phyloP scores from a whole-genome alignment of 257 asterid genomes.

The Gentiana straminea region DNA sequence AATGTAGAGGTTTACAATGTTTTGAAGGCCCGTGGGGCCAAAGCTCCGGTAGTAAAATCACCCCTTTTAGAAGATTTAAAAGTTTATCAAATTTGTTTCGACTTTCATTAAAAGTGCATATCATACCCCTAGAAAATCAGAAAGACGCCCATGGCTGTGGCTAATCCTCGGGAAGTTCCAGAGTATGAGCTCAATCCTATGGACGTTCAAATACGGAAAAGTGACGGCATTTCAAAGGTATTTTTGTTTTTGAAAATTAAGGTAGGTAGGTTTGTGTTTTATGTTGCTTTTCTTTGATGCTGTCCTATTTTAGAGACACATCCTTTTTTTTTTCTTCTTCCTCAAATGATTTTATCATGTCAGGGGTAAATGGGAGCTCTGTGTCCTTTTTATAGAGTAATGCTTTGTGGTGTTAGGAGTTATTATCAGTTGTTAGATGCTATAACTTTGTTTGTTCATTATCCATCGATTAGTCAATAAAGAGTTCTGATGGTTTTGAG shows the following conservation, averaged over 20 bases:
- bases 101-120: constrained; percentile 16
- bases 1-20: constrained; percentile 64
- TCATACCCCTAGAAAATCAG: constrained; percentile 71
- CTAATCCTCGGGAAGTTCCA: constrained; percentile 96
- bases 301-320: no score
- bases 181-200: constrained; percentile 93
- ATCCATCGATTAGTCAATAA: no score
- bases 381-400: no score
- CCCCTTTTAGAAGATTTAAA: not conserved
- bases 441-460: no score
- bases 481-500: no score
- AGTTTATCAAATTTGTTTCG: constrained; percentile 9
- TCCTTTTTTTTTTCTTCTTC: no score
- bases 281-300: no score
- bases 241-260: not conserved
- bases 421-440: no score
- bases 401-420: no score
- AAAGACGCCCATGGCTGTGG: constrained; percentile 90
- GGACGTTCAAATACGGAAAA: constrained; percentile 81
- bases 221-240: constrained; percentile 93
- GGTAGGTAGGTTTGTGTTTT: no score
- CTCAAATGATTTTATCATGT: no score
- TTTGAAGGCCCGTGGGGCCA: constrained; percentile 94
- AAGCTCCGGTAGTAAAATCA: constrained; percentile 52
- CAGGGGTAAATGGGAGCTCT: no score